A percentile compares a stretch with the other conserved stretches of the same genome.
These are phyloP conservation scores for Truncatella angustata DNA, from an alignment of 2,329 filamentous ascomycete genomes.

Conservation along the genomic window DNA sequence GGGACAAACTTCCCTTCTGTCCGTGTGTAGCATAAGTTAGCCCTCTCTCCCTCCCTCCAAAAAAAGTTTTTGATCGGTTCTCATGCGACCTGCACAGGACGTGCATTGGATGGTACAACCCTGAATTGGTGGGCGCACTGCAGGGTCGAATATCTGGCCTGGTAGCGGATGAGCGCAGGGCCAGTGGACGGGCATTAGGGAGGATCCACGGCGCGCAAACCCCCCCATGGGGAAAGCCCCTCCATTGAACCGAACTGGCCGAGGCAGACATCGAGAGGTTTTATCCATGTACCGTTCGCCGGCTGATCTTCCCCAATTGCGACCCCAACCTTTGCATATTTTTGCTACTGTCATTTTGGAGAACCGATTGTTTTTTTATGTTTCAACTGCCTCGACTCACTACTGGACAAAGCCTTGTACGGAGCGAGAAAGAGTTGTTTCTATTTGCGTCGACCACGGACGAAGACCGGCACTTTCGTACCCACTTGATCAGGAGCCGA, in stretches of 20 bases:
- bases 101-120: background rate
- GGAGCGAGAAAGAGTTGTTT: too few species aligned
- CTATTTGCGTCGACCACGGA: too few species aligned
- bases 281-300: background rate
- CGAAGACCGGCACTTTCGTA: too few species aligned
- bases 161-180: background rate
- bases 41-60: too few species aligned
- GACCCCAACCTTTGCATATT: background rate
- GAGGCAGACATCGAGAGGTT: slow-evolving; percentile 1
- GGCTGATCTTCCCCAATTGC: background rate
- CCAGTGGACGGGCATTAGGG: background rate
- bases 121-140: too few species aligned
- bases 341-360: too few species aligned
- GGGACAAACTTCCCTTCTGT: too few species aligned
- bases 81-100: background rate
- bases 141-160: background rate
- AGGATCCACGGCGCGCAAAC: background rate
- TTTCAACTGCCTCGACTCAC: too few species aligned
- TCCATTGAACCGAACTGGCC: slow-evolving; percentile 10
- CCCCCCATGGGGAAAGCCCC: slow-evolving; percentile 6
- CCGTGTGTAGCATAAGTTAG: too few species aligned
- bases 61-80: too few species aligned
- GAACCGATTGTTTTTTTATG: too few species aligned
- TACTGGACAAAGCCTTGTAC: too few species aligned
- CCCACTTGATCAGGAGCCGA: slow-evolving; percentile 4